Conservation (phyloP, 495 filamentous ascomycete genomes). For the Hypoxylon cercidicola region DNA sequence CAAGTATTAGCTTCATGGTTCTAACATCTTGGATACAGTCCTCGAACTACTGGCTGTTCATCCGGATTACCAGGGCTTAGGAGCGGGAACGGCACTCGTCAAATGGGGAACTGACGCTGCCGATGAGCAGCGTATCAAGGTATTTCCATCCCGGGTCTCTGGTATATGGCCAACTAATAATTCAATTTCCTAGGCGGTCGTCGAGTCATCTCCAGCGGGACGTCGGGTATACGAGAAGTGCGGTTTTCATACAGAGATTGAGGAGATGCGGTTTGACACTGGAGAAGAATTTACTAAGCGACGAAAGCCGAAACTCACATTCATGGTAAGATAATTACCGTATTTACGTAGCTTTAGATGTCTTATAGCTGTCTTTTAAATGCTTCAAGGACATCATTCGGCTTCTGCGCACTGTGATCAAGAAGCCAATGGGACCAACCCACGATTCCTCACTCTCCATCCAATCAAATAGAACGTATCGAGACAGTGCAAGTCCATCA, state of each 20-base stretch:
- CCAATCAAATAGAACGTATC: no score
- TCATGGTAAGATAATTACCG: conserved; percentile 39
- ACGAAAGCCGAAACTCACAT: conserved; percentile 34
- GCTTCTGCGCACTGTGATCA: no score
- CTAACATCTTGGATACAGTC: conserved; percentile 26
- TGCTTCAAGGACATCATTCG: no score
- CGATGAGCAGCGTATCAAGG: conserved; percentile 44
- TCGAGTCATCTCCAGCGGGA: conserved; percentile 36
- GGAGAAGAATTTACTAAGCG: conserved; percentile 26
- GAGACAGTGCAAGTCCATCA: no score
- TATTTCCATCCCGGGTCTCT: background rate
- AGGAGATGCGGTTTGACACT: conserved; percentile 37
- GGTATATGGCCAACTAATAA: conserved; percentile 3
- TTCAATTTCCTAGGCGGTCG: conserved; percentile 23
- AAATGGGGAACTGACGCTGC: conserved; percentile 61
- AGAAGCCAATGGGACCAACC: no score
- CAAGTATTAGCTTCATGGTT: background rate
- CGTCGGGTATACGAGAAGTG: conserved; percentile 38
- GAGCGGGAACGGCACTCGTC: conserved; percentile 62
- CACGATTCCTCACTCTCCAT: no score
- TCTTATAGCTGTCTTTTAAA: no score
- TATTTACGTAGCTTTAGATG: no score
- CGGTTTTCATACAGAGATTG: conserved; percentile 30
- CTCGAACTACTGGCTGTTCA: conserved; percentile 63
- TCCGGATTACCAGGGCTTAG: conserved; percentile 58